These are phyloP conservation scores for Azolla pinnata DNA, from an alignment of 75 land plant genomes.

Conservation along the genomic window DNA sequence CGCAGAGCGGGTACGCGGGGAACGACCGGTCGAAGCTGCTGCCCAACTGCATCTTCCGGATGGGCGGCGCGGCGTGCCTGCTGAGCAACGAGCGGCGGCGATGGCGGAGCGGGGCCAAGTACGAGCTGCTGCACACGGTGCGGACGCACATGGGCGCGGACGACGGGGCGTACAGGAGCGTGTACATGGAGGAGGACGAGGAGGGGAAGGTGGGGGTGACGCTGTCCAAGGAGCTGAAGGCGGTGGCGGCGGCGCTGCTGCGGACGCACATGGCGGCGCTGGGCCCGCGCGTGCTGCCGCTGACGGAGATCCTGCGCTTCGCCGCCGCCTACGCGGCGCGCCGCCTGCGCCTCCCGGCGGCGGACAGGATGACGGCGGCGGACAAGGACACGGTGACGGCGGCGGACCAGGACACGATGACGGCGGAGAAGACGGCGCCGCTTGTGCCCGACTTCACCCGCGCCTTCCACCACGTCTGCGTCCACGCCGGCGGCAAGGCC, in stretches of 20 bases:
- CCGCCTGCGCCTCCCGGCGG: too few relatives aligned
- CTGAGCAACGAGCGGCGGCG: constrained; percentile 23
- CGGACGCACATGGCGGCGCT: constrained; percentile 67
- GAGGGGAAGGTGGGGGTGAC: constrained; percentile 27
- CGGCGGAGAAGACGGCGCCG: constrained; percentile 5
- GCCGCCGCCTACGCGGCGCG: constrained; percentile 17
- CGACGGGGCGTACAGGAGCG: constrained; percentile 31
- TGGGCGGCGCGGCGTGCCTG: constrained; percentile 44
- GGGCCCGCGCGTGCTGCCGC: constrained; percentile 62
- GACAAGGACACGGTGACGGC: constrained; percentile 3
- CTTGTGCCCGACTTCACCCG: constrained; percentile 34
- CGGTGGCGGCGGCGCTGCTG: constrained; percentile 36
- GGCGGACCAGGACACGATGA: constrained; percentile 26
- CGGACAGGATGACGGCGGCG: constrained; percentile 12
- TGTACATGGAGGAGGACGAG: constrained; percentile 33
- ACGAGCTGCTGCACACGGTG: constrained; percentile 35
- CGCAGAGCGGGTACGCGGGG: constrained; percentile 35
- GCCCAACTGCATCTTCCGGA: constrained; percentile 41
- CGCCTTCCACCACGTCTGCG: constrained; percentile 36
- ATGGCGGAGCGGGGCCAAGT: constrained; percentile 31
- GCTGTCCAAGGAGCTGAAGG: constrained; percentile 44
- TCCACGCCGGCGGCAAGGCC: constrained; percentile 41
- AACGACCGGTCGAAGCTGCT: constrained; percentile 33
- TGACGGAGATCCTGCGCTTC: constrained; percentile 31
- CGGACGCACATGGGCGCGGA: constrained; percentile 42